Evolutionary conservation across 768 basidiomycete genomes (phyloP).

Genomic region (Lentinula detonsa): DNA sequence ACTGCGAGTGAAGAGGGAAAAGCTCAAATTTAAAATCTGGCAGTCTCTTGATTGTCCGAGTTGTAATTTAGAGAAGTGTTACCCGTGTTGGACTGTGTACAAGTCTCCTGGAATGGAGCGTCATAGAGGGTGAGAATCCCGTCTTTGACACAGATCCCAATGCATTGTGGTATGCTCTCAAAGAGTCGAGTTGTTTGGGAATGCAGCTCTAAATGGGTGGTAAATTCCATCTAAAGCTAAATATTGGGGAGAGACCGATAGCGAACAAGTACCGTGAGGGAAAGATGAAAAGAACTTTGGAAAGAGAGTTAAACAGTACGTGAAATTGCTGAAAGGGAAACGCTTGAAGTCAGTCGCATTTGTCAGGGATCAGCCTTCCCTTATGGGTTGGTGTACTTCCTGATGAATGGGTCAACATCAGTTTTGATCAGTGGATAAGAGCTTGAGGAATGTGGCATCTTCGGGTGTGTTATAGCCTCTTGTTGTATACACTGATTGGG

Average conservation of each 20-base stretch:
- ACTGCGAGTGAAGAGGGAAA: slow-evolving; percentile 82
- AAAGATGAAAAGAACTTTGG: slow-evolving; percentile 80
- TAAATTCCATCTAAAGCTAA: slow-evolving; percentile 82
- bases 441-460: slow-evolving; percentile 26
- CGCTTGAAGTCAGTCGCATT: slow-evolving; percentile 67
- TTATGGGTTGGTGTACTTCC: slow-evolving; percentile 45
- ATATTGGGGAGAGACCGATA: slow-evolving; percentile 80
- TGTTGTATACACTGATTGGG: slow-evolving; percentile 48
- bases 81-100: slow-evolving; percentile 65
- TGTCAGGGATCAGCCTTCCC: slow-evolving; percentile 47
- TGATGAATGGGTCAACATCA: slow-evolving; percentile 61
- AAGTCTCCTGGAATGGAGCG: slow-evolving; percentile 77
- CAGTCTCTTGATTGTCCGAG: slow-evolving; percentile 51
- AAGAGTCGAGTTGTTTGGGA: slow-evolving; percentile 84
- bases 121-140: slow-evolving; percentile 76
- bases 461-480: slow-evolving; percentile 62
- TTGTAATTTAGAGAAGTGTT: slow-evolving; percentile 78
- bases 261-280: slow-evolving; percentile 81
- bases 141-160: slow-evolving; percentile 41
- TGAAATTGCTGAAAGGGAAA: slow-evolving; percentile 80
- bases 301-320: slow-evolving; percentile 78
- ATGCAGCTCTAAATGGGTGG: slow-evolving; percentile 81
- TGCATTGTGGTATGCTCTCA: slow-evolving; percentile 66
- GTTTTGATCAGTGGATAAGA: slow-evolving; percentile 57
- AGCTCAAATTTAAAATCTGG: slow-evolving; percentile 84